Percentiles rank a stretch among this genome's conserved stretches.
Conservation (phyloP, 2,329 filamentous ascomycete genomes). For the Botrytis sinoallii region DNA sequence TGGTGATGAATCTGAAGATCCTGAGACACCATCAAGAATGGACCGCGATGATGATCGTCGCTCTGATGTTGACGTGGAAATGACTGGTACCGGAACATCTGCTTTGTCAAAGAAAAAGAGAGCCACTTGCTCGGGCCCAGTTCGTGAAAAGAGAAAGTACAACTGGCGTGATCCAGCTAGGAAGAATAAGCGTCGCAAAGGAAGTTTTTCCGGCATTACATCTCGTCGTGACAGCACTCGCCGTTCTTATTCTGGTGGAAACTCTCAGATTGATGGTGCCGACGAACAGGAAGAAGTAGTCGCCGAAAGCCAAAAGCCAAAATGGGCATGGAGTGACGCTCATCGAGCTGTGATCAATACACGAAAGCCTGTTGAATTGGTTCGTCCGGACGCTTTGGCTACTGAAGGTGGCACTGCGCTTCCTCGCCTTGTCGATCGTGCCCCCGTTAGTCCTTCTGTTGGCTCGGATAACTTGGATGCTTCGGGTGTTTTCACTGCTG, state of each 20-base stretch:
- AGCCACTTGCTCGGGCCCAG: not conserved
- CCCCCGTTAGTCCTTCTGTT: not conserved
- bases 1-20: not conserved
- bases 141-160: not conserved
- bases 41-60: not conserved
- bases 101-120: not conserved
- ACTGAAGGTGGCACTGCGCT: not conserved
- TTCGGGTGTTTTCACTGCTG: too few species aligned
- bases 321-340: not conserved
- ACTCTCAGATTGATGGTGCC: not conserved
- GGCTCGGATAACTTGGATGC: not conserved
- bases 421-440: not conserved
- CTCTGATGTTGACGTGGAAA: too few species aligned
- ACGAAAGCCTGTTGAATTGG: not conserved
- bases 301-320: not conserved
- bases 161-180: not conserved
- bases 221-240: not conserved
- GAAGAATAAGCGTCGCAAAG: not conserved
- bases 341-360: not conserved
- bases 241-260: not conserved
- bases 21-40: not conserved
- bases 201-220: too few species aligned
- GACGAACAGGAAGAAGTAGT: not conserved
- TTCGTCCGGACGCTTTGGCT: not conserved
- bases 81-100: fast-evolving